Base-by-base conservation (phyloP, 2,329 filamentous ascomycete species). In the Penicillium rolfsii region DNA sequence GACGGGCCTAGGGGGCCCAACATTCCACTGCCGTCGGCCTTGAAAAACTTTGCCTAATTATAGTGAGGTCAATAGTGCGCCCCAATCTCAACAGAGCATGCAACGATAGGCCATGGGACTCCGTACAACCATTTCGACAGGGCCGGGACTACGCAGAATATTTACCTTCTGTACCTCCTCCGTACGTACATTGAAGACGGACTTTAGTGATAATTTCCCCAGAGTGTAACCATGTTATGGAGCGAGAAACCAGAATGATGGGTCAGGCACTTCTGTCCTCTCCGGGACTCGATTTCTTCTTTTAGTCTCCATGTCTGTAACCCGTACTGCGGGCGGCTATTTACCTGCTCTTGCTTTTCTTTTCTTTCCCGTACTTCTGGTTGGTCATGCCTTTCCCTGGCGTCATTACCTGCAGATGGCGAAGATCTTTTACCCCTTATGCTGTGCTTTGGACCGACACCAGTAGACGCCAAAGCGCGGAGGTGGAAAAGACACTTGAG, bases 381-480 rank as follows among this genome's bases (percentile, higher is more conserved):
- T 61, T 61, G 55, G 59, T 35, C 28, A 41, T 22, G 35, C 41
- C 22, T 50, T 43, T 54, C 24, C 36, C 48, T 45, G 43, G 43
- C 50, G 43, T 52, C 43, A 55, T 52, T 9, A 28, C 52, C 26
- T 19, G 46, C 48, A 45, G 49, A 40, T 7, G 28, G 11, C 8
- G 55, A 26, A 28, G 59, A 61, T 61, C 55, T 6, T 53, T 52
- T 52, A 33, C 55, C 26, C 40, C 48, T 35, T 53, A 14, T 16
- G 53, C 16, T 12, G 19, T 7, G 8, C 19, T 22, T 35, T 16
- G n/a, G 38, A 43, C 7, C 28, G 8, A 24, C 28, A 36, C 38
- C 55, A 38, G 48, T 58, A 58, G 55, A 58, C 55, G 48, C 55
- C 55, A 58, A 52, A 52, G 55, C 55, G 48, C 55, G 48, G 55